Percentiles rank a stretch among this genome's conserved stretches.
phyloP scores from a whole-genome alignment of 2,329 filamentous ascomycete genomes.

The Beauveria brongniartii region DNA sequence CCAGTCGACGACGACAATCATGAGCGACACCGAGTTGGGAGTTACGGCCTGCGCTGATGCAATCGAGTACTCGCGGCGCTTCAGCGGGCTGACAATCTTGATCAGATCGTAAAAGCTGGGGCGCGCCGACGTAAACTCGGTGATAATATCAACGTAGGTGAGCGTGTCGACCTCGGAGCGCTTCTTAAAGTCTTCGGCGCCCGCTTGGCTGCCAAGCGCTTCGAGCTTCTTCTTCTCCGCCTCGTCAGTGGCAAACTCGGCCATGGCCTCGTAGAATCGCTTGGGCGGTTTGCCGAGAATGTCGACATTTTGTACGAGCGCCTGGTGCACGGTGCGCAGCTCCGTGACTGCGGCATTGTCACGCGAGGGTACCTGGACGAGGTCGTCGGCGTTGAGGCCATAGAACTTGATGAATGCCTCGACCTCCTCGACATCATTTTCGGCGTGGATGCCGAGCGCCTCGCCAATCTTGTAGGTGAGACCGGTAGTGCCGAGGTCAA shows the following conservation, averaged over 20 bases:
- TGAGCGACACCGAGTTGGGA: constrained; percentile 79
- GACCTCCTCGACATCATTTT: constrained; percentile 78
- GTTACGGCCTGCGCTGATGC: constrained; percentile 94
- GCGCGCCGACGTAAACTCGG: constrained; percentile 84
- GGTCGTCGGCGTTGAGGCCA: constrained; percentile 68
- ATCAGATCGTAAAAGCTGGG: constrained; percentile 83
- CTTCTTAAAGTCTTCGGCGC: constrained; percentile 84
- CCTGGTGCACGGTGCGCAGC: constrained; percentile 87
- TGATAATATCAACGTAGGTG: constrained; percentile 83
- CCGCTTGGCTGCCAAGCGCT: constrained; percentile 67
- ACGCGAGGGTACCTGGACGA: constrained; percentile 86
- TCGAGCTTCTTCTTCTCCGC: constrained; percentile 74
- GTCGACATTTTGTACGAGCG: constrained; percentile 85
- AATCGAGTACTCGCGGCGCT: constrained; percentile 98
- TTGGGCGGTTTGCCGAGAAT: constrained; percentile 96
- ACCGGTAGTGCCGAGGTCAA: constrained; percentile 84
- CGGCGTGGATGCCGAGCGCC: constrained; percentile 89
- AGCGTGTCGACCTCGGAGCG: constrained; percentile 84
- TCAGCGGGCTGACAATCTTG: constrained; percentile 81
- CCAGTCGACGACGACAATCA: constrained; percentile 98
- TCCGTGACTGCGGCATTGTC: constrained; percentile 69
- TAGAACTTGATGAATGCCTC: constrained; percentile 85
- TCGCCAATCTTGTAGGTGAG: constrained; percentile 96
- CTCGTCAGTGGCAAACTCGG: constrained; percentile 77
- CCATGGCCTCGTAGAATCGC: constrained; percentile 90